Conservation (phyloP, 2,329 filamentous ascomycete species). For the Xylariaceae sp. region DNA sequence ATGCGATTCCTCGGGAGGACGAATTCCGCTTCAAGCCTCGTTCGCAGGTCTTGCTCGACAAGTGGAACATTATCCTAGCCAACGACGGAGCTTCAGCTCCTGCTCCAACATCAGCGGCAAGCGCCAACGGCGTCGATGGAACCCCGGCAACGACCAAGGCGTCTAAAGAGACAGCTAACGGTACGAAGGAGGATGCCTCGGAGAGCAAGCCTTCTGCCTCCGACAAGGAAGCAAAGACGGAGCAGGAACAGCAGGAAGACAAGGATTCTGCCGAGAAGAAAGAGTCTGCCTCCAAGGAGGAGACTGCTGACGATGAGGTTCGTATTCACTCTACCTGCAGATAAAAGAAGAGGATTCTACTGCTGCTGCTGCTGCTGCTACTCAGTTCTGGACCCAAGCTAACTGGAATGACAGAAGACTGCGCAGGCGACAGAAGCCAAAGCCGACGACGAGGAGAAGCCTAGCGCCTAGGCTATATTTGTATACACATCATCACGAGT, state of each 20-base stretch:
- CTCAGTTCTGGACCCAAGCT: neutral
- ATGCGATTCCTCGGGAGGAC: conserved; percentile 78
- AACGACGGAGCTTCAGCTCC: conserved; percentile 43
- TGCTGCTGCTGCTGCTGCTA: neutral
- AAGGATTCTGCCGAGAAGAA: conserved; percentile 37
- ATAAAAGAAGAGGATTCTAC: too few species aligned
- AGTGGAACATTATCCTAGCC: conserved; percentile 82
- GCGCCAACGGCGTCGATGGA: conserved; percentile 47
- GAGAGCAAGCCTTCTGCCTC: conserved; percentile 18
- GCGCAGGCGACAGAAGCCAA: conserved; percentile 5
- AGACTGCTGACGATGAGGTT: conserved; percentile 33
- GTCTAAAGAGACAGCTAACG: conserved; percentile 28
- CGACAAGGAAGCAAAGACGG: conserved; percentile 31
- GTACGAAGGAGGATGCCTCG: conserved; percentile 29
- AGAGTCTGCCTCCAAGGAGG: conserved; percentile 21
- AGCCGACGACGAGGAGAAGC: conserved; percentile 4
- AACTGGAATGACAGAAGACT: conserved; percentile 11
- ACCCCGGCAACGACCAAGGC: conserved; percentile 29
- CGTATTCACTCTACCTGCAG: neutral
- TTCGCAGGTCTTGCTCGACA: conserved; percentile 71
- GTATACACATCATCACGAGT: neutral
- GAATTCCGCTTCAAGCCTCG: conserved; percentile 86
- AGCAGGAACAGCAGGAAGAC: conserved; percentile 36
- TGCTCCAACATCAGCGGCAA: conserved; percentile 27
- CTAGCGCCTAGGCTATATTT: conserved; percentile 4